These are phyloP conservation scores for Plasmodium gaboni DNA, from an alignment of 169 alveolate genomes.

Conservation along the genomic window DNA sequence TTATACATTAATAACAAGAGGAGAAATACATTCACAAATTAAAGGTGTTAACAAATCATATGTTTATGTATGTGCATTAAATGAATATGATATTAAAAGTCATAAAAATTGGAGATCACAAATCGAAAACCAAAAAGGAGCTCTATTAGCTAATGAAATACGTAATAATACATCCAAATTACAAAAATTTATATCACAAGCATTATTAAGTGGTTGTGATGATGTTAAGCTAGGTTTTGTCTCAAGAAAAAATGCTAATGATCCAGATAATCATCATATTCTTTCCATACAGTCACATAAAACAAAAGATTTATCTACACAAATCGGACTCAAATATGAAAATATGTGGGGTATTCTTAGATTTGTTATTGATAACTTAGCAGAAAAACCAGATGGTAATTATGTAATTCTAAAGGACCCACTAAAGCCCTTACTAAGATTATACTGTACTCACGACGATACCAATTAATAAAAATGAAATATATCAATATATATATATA, in stretches of 20 bases:
- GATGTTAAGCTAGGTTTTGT: slow-evolving; percentile 90
- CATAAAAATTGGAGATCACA: slow-evolving; percentile 91
- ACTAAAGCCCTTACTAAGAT: slow-evolving; percentile 89
- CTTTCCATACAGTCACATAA: slow-evolving; percentile 90
- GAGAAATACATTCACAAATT: slow-evolving; percentile 87
- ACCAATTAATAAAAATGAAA: slow-evolving; percentile 65
- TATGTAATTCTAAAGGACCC: slow-evolving; percentile 92
- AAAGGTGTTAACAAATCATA: slow-evolving; percentile 81
- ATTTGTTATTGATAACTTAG: slow-evolving; percentile 84
- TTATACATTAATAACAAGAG: slow-evolving; percentile 81
- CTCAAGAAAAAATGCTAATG: slow-evolving; percentile 88
- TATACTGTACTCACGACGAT: slow-evolving; percentile 90
- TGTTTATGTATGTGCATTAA: slow-evolving; percentile 88
- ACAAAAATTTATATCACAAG: slow-evolving; percentile 91
- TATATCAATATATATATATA: too few relatives aligned
- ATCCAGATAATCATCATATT: slow-evolving; percentile 88
- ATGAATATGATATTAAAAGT: slow-evolving; percentile 88
- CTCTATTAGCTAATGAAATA: slow-evolving; percentile 90
- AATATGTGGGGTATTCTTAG: slow-evolving; percentile 93
- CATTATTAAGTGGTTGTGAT: slow-evolving; percentile 92
- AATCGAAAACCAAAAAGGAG: slow-evolving; percentile 91
- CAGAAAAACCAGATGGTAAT: slow-evolving; percentile 91
- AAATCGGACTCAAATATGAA: slow-evolving; percentile 91
- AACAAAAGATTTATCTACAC: slow-evolving; percentile 91
- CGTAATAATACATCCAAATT: slow-evolving; percentile 91